Evolutionary conservation across 352 stramenopile genomes (phyloP), one percentile per base, ranked within the genome.

Genomic region (Phytopythium oedochilum): DNA sequence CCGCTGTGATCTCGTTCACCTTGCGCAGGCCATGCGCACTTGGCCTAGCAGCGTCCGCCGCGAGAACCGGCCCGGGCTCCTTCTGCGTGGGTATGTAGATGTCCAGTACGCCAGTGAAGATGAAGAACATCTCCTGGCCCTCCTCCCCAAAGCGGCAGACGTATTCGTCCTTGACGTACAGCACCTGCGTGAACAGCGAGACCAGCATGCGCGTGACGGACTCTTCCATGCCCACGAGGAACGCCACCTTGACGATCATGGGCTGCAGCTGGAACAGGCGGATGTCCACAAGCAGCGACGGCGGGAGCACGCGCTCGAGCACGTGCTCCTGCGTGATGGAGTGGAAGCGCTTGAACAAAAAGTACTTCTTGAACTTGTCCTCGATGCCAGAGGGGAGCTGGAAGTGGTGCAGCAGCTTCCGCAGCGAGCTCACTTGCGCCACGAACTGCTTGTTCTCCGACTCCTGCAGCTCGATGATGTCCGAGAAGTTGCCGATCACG

Each of bases 91-190:
- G n/a, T n/a, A n/a, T 42, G 2, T 8, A 5, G 22, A 83, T 61
- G 10, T 66, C 64, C 0, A 86, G 60, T 4, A 78, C 60, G 0
- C 75, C 75, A 3, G 71, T 71, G 36, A 82, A 86, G 2, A 86
- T 63, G 44, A 86, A 83, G 32, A 61, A 86, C 75, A 86, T 86
- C n/a, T 86, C 75, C 25, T 59, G 70, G 2, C 70, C 75, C n/a
- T 82, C 65, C 9, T 86, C 75, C 3, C 70, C 64, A 20, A 66
- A 73, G 15, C 62, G 61, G 42, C 67, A 83, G 2, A 80, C 64
- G 28, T 69, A 78, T 40, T 82, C 57, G 17, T 80, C 63, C 1
- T 76, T 56, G 2, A 82, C 56, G 7, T n/a, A n/a, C n/a, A 86
- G 57, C 14, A 70, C 53, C 45, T 86, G 75, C 6, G 51, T 67